Evolutionary conservation across 208 protist genomes (phyloP).

Genomic region (Crithidia mellificae): DNA sequence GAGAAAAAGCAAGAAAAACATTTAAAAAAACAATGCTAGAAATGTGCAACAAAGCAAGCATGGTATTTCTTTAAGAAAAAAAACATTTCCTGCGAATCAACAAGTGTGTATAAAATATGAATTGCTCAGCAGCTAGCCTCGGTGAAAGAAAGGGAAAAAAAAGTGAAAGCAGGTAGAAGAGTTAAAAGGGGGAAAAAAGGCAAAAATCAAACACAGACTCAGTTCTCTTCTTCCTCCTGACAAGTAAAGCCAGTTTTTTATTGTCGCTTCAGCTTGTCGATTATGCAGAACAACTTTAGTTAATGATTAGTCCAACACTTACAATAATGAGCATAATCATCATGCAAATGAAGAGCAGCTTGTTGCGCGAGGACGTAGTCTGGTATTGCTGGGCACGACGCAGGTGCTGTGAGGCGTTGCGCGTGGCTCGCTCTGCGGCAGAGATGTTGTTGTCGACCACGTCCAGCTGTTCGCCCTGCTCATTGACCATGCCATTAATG

Average conservation of each 20-base stretch:
- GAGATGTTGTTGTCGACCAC: constrained; percentile 69
- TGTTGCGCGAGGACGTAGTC: constrained; percentile 50
- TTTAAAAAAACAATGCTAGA: too few species aligned
- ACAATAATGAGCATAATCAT: constrained; percentile 55
- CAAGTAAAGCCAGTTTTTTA: too few species aligned
- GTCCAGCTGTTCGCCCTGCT: constrained; percentile 81
- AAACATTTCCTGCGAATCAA: too few species aligned
- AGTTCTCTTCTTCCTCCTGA: background rate
- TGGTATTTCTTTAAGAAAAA: too few species aligned
- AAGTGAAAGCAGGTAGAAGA: background rate
- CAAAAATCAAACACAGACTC: too few species aligned
- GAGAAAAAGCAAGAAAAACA: background rate
- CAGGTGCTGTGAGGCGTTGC: constrained; percentile 69
- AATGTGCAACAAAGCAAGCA: too few species aligned
- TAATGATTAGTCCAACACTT: constrained; percentile 29
- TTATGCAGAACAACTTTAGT: too few species aligned
- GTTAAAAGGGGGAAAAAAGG: background rate
- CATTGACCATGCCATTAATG: constrained; percentile 81
- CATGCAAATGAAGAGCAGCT: constrained; percentile 64
- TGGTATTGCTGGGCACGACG: constrained; percentile 68
- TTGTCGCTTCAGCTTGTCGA: too few species aligned
- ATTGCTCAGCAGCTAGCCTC: too few species aligned
- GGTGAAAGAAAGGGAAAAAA: background rate
- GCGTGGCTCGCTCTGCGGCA: constrained; percentile 52
- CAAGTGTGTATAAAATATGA: too few species aligned